These are phyloP conservation scores for Pseudogymnoascus sp. DNA, from an alignment of 2,329 filamentous ascomycete genomes.

Conservation along the genomic window DNA sequence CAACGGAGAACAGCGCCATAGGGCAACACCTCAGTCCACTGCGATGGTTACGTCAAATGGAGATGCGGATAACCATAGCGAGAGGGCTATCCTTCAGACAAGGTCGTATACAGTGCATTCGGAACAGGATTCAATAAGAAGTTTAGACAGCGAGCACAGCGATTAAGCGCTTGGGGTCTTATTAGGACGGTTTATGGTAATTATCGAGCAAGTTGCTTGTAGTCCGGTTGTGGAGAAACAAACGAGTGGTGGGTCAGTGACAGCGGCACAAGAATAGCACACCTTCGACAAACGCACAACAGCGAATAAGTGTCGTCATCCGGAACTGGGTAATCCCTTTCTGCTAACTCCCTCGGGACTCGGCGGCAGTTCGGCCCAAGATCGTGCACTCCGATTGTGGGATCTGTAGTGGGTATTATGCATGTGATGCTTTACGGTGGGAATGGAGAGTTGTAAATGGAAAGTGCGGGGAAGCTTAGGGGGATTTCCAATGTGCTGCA, in stretches of 20 bases:
- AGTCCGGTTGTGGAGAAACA: background rate
- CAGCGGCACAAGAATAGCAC: too few species aligned
- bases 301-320: background rate
- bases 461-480: too few species aligned
- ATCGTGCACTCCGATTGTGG: background rate
- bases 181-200: background rate
- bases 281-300: too few species aligned
- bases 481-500: too few species aligned
- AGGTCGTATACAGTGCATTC: slow-evolving; percentile 4
- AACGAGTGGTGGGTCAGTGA: too few species aligned
- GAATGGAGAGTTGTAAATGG: background rate
- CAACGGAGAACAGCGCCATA: background rate
- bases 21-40: background rate
- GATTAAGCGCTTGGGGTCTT: background rate
- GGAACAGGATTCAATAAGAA: background rate
- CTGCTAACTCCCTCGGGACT: background rate
- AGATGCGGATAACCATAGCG: slow-evolving; percentile 9
- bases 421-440: background rate
- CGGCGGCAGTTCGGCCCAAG: background rate
- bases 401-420: background rate
- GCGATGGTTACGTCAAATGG: background rate
- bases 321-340: background rate
- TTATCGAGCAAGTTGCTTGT: background rate
- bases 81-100: slow-evolving; percentile 9
- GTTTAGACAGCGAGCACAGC: background rate